A percentile compares a stretch with the other conserved stretches of the same genome.
These are phyloP conservation scores for Sinapis alba DNA, from an alignment of 441 rosid species.

Conservation along the genomic window DNA sequence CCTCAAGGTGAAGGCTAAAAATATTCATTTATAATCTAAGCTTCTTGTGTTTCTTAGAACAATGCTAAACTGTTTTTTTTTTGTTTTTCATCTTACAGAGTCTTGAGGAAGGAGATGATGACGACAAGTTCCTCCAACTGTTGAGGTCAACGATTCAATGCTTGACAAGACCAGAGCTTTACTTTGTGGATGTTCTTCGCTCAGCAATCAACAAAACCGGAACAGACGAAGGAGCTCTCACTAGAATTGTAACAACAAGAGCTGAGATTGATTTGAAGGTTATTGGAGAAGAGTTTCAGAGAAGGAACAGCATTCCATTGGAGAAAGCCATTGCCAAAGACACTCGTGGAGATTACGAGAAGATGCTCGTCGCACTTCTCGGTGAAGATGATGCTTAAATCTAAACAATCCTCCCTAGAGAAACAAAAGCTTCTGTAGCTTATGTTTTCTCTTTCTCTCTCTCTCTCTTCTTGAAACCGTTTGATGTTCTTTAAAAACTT, in stretches of 20 bases:
- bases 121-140: conserved; percentile 66
- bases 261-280: conserved; percentile 80
- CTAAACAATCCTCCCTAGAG: not conserved
- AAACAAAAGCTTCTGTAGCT: not conserved
- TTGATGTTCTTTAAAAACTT: conserved; percentile 10
- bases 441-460: not conserved
- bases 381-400: conserved; percentile 63
- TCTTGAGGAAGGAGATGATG: conserved; percentile 63
- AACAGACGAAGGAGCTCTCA: conserved; percentile 83
- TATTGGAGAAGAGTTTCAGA: conserved; percentile 72
- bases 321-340: conserved; percentile 53
- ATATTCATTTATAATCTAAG: not conserved
- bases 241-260: conserved; percentile 75
- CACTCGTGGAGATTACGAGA: conserved; percentile 80
- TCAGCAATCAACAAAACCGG: conserved; percentile 64
- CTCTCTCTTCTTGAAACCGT: conserved; percentile 8
- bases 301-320: conserved; percentile 66
- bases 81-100: conserved; percentile 49
- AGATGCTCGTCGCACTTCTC: conserved; percentile 72
- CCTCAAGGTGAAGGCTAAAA: conserved; percentile 51
- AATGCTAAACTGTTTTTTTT: not conserved
- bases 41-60: not conserved
- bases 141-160: conserved; percentile 79
- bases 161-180: conserved; percentile 64
- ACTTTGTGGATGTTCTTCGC: conserved; percentile 72